phyloP scores from a whole-genome alignment of 345 rosid species.

The Noccaea caerulescens region DNA sequence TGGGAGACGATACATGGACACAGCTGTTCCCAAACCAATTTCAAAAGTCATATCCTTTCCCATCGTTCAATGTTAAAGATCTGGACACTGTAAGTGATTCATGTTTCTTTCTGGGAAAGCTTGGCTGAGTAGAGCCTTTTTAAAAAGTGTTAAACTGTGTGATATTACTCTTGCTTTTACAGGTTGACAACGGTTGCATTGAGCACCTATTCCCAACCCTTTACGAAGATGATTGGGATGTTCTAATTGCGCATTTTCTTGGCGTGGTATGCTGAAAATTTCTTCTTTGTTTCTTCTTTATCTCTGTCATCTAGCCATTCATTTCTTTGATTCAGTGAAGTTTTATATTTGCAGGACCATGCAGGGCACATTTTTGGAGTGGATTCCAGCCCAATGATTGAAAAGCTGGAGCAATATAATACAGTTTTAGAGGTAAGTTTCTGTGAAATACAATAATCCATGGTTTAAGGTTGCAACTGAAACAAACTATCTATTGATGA shows the following conservation, averaged over 20 bases:
- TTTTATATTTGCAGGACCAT: constrained; percentile 69
- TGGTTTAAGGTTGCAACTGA: not conserved
- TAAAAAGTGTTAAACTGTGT: not conserved
- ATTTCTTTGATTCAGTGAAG: constrained; percentile 25
- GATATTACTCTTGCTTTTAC: constrained; percentile 6
- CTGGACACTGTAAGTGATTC: constrained; percentile 70
- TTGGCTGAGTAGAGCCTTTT: not conserved
- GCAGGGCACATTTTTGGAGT: constrained; percentile 95
- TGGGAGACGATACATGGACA: constrained; percentile 98
- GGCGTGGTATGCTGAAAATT: constrained; percentile 70
- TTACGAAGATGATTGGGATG: constrained; percentile 86
- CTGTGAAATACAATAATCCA: not conserved
- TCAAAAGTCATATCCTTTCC: constrained; percentile 81
- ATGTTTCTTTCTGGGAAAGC: not conserved
- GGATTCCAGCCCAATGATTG: constrained; percentile 79
- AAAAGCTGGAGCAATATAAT: constrained; percentile 89
- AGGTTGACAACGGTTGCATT: constrained; percentile 96
- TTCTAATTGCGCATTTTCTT: constrained; percentile 93
- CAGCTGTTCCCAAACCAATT: constrained; percentile 91
- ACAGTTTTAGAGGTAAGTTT: constrained; percentile 68
- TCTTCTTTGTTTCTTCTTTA: constrained; percentile 18
- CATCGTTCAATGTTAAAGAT: constrained; percentile 93
- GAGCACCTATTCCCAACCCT: constrained; percentile 77
- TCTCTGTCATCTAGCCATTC: constrained; percentile 17
- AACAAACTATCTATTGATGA: not conserved